Evolutionary conservation across 2,329 filamentous ascomycete species (phyloP), one percentile per base, ranked within the genome.

Genomic region (Trichoderma gracile): DNA sequence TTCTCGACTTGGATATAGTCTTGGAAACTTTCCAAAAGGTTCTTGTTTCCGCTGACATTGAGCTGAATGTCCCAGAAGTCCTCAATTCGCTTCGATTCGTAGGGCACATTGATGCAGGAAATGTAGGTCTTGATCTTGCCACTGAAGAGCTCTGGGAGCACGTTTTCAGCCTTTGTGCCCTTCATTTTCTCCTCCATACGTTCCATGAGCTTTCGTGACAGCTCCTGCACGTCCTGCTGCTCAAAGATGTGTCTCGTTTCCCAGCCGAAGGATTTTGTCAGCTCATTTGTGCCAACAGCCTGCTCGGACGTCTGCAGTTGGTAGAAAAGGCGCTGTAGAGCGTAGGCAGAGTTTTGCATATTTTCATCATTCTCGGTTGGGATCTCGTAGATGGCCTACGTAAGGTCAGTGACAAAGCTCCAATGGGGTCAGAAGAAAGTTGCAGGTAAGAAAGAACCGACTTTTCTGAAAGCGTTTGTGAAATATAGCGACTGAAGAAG

Each of bases 41-140:
- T 94, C 79, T 92, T 93, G 82, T 97, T 97, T 38, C 93, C 93
- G 68, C 91, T 90, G 57, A 99, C 96, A 70, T 98, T 99, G 70
- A 99, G 86, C 75, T 99, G 95, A 66, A 99, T 92, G 75, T 99
- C 95, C 95, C 95, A 99, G 76, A 97, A 99, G 71, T 99, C 96
- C 77, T 99, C 95, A 69, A 95, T 87, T 67, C 94, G 87, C 67
- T 93, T 97, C 23, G 93, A 97, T 79, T 98, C 94, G 79, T 97
- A 99, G 72, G 96, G 89, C 67, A 99, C 96, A 76, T 99, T 95
- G 76, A 99, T 97, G 80, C 96, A 99, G 23, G 92, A 96, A 69
- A 99, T 96, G 77, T 98, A 99, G 0, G 95, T 99, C 80, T 98
- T 98, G 77, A 96, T 93, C 78, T 98, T 98, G 64, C 95, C 96